phyloP scores from a whole-genome alignment of 805 yeast species.

The Cyberlindnera mycetangii region DNA sequence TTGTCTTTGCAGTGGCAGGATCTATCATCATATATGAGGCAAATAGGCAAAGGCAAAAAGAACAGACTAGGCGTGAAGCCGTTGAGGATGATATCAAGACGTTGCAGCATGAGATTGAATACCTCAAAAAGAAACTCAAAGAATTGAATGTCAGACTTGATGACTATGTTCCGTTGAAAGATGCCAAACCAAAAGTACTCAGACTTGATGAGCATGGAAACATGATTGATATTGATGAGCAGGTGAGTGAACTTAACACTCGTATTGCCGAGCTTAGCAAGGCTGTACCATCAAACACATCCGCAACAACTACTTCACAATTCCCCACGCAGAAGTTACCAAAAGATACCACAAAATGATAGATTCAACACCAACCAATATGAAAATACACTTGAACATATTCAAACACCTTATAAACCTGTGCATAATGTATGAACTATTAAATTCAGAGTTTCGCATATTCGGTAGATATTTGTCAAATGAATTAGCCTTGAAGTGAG shows the following conservation, averaged over 20 bases:
- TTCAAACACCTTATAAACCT: not conserved
- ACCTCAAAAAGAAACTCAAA: slow-evolving; percentile 46
- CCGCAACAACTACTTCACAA: not conserved
- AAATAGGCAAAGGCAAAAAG: slow-evolving; percentile 63
- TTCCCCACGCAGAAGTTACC: not conserved
- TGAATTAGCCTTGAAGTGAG: no score
- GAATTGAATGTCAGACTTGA: slow-evolving; percentile 41
- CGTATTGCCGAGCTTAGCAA: slow-evolving; percentile 12
- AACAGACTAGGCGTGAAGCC: slow-evolving; percentile 54
- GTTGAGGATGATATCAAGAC: slow-evolving; percentile 70
- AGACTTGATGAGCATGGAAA: slow-evolving; percentile 32
- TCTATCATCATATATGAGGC: slow-evolving; percentile 70
- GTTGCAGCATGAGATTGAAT: slow-evolving; percentile 67
- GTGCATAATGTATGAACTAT: no score
- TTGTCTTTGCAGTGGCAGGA: slow-evolving; percentile 80
- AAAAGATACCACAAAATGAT: not conserved
- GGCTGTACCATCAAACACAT: not conserved
- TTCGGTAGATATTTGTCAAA: no score
- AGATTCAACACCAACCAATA: not conserved
- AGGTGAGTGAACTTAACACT: slow-evolving; percentile 10
- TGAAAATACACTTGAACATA: not conserved
- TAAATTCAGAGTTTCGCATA: no score
- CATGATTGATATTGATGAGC: slow-evolving; percentile 11
- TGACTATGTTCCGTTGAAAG: slow-evolving; percentile 48
- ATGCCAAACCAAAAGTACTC: slow-evolving; percentile 43